Evolutionary conservation across 2,329 filamentous ascomycete genomes (phyloP), one percentile per base, ranked within the genome.

Genomic region (Paraphaeosphaeria minitans): DNA sequence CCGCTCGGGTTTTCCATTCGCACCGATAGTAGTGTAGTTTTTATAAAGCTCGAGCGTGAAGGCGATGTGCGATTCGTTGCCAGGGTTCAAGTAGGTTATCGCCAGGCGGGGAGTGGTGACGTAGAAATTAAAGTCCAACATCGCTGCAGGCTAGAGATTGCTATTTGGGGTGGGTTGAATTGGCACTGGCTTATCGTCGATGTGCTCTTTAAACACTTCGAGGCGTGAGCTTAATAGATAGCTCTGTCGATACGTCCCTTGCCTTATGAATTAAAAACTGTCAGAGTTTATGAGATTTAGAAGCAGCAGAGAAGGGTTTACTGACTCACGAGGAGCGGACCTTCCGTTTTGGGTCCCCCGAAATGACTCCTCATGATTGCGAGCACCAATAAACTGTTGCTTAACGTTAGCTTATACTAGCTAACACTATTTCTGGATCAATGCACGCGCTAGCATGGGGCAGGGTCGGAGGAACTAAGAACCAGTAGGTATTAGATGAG

Each of bases 101-200:
- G 42, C 52, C 10, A 54, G 39, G 10, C 52, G 52, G 19, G 52
- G 52, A 14, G 52, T 54, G 1, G 52, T 46, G 8, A 54, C 37
- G 41, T 54, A 54, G 52, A 54, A 54, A n/a, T 16, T 35, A 29
- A 33, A 46, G 52, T 54, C 52, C 14, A 47, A 41, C 52, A 54
- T 54, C 42, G 13, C 22, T 21, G 41, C 19, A 43, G 19, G 41
- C 22, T 21, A 19, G 10, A 43, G 19, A 19, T 43, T 22, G 19
- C 3, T 22, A 22, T 22, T 10, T 19, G 19, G 41, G 3, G 19
- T 22, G 41, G 29, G 4, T 22, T n/a, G 43, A 16, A 27, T 16
- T 29, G 4, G 16, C 4, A 43, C 24, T n/a, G 24, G 2, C 4
- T 5, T 7, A 9, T 39, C 13, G 48, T 51, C 24, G 48, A 46